Percentiles rank a stretch among this genome's conserved stretches.
These are phyloP conservation scores for Tylopilus orsonianus DNA, from an alignment of 1,284 basidiomycete genomes.

Conservation along the genomic window DNA sequence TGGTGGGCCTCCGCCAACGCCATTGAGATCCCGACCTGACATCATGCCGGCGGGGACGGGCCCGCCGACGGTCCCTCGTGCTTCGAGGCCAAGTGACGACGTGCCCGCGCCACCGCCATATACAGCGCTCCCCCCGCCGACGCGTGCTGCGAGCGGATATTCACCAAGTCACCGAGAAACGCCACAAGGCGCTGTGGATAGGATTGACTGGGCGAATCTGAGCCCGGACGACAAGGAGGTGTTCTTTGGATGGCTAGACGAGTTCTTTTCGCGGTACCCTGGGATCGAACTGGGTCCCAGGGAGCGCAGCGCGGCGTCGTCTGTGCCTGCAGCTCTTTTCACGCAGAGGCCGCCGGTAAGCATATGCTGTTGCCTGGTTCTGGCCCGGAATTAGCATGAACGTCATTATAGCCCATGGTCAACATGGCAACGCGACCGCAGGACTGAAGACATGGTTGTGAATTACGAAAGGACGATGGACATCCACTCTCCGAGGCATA, in stretches of 20 bases:
- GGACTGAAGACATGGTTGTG: conserved; percentile 6
- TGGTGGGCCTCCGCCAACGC: conserved; percentile 19
- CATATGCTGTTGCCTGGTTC: neutral
- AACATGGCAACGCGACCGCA: conserved; percentile 25
- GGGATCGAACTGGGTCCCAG: conserved; percentile 22
- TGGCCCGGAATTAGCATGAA: neutral
- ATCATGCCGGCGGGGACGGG: conserved; percentile 1
- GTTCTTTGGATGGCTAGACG: conserved; percentile 77
- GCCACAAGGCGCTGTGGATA: conserved; percentile 10
- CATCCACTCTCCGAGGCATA: conserved; percentile 10
- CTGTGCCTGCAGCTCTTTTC: neutral
- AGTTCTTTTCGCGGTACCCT: conserved; percentile 61
- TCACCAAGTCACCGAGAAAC: conserved; percentile 13
- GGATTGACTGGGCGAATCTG: conserved; percentile 70
- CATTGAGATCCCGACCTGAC: conserved; percentile 17
- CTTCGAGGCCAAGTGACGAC: conserved; percentile 9
- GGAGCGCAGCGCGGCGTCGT: neutral
- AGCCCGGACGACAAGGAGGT: conserved; percentile 63
- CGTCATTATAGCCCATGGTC: conserved; percentile 6
- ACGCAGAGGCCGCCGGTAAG: conserved; percentile 15
- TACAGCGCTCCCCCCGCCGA: conserved; percentile 14
- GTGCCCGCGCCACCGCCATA: neutral
- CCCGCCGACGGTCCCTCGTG: conserved; percentile 4
- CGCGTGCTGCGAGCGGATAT: conserved; percentile 26
- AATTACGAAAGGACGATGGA: conserved; percentile 4